Evolutionary conservation across 2,329 filamentous ascomycete genomes (phyloP).

Genomic region (Diaporthe destruens): DNA sequence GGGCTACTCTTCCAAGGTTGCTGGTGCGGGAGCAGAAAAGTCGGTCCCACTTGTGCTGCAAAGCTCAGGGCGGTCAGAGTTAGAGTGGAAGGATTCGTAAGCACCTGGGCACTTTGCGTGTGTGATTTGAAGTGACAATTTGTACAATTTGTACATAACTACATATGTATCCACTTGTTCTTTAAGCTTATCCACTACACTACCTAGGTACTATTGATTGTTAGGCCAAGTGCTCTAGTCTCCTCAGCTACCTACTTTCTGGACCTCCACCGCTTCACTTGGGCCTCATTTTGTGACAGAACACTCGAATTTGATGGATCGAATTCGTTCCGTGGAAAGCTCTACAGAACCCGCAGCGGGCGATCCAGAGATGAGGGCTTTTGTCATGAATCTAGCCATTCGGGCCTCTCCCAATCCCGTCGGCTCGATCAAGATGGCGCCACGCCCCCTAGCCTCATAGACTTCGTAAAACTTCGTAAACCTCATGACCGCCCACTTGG

Average conservation of each 20-base stretch:
- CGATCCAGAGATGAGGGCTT: not conserved
- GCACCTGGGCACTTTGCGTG: not conserved
- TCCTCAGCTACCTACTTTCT: not conserved
- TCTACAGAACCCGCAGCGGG: not conserved
- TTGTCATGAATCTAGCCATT: not conserved
- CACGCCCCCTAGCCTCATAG: not conserved
- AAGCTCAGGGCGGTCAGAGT: not conserved
- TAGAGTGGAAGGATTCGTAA: not conserved
- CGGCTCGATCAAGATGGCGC: not conserved
- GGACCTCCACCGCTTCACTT: not conserved
- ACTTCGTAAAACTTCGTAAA: not conserved
- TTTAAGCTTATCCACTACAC: not conserved
- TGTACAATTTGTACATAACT: not conserved
- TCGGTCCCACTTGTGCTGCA: not conserved
- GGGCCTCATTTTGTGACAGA: not conserved
- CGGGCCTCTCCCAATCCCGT: not conserved
- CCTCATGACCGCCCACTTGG: not conserved
- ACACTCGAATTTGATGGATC: not conserved
- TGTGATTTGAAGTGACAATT: not conserved
- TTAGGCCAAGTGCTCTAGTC: not conserved
- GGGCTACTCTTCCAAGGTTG: not conserved
- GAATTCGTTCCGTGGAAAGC: not conserved
- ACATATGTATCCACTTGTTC: not conserved
- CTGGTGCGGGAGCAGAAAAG: no score
- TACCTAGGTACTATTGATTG: no score